These are phyloP conservation scores for Lipomyces sp. DNA, from an alignment of 805 yeast genomes.

Conservation along the genomic window DNA sequence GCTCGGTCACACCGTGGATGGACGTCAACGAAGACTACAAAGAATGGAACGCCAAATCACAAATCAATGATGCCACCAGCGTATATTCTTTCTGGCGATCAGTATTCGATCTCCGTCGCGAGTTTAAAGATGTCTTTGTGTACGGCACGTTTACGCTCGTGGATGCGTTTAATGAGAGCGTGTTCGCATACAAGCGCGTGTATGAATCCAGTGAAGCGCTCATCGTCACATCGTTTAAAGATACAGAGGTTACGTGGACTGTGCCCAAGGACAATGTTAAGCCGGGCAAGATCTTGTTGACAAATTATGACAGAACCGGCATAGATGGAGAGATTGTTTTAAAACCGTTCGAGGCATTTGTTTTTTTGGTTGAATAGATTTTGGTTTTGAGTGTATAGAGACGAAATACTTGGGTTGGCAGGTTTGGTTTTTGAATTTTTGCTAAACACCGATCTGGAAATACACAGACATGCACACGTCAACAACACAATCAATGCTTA, in stretches of 20 bases:
- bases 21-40: constrained; percentile 55
- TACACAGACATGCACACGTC: too few species aligned
- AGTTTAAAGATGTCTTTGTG: constrained; percentile 50
- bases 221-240: constrained; percentile 10
- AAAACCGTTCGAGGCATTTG: constrained; percentile 21
- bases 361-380: background rate
- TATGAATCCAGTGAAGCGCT: constrained; percentile 10
- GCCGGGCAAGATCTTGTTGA: constrained; percentile 12
- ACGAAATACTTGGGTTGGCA: too few species aligned
- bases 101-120: constrained; percentile 52
- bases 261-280: constrained; percentile 10
- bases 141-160: constrained; percentile 53
- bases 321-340: constrained; percentile 4
- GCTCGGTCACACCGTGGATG: constrained; percentile 57
- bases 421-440: too few species aligned
- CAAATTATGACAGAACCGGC: constrained; percentile 5
- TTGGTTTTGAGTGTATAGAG: too few species aligned
- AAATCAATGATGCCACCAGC: constrained; percentile 53
- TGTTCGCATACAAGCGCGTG: constrained; percentile 15
- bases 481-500: constrained; percentile 47
- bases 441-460: too few species aligned
- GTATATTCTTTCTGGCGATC: constrained; percentile 54
- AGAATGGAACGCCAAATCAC: constrained; percentile 55
- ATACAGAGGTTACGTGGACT: constrained; percentile 4
- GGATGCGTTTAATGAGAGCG: constrained; percentile 43